Evolutionary conservation across 257 asterid species (phyloP).

Genomic region (Petrea volubilis): DNA sequence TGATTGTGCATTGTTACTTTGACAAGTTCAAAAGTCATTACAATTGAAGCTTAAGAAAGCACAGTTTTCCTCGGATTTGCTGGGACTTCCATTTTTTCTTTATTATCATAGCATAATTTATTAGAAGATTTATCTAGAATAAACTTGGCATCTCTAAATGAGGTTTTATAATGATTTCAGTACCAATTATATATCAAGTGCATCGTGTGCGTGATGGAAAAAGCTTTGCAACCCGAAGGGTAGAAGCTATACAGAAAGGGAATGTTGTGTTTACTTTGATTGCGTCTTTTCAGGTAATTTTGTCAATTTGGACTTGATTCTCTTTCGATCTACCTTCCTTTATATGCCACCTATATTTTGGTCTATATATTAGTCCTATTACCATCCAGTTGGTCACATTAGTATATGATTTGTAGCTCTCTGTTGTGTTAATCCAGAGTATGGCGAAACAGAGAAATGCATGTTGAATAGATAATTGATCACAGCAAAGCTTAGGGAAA

Average conservation of each 20-base stretch:
- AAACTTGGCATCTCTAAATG: neutral
- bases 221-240: slow-evolving; percentile 96
- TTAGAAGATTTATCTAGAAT: slow-evolving; percentile 2
- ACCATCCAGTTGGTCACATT: slow-evolving; percentile 1
- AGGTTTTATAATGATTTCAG: slow-evolving; percentile 43
- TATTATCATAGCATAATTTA: neutral
- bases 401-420: neutral
- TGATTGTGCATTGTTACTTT: neutral
- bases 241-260: slow-evolving; percentile 95
- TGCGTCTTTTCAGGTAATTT: slow-evolving; percentile 93
- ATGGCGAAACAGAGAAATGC: slow-evolving; percentile 2
- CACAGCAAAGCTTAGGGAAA: slow-evolving; percentile 1
- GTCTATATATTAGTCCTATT: neutral
- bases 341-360: neutral
- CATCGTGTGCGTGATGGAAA: slow-evolving; percentile 95
- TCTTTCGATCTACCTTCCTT: slow-evolving; percentile 11
- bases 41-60: slow-evolving; percentile 1
- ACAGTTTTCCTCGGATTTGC: neutral
- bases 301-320: slow-evolving; percentile 16
- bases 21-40: neutral
- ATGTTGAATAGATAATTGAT: too few relatives aligned
- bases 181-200: slow-evolving; percentile 90
- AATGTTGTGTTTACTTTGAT: slow-evolving; percentile 66
- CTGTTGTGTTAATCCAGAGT: slow-evolving; percentile 3
- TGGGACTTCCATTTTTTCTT: slow-evolving; percentile 2